Evolutionary conservation across 495 filamentous ascomycete species (phyloP), one percentile per base, ranked within the genome.

Genomic region (Mycothermus thermophilus): DNA sequence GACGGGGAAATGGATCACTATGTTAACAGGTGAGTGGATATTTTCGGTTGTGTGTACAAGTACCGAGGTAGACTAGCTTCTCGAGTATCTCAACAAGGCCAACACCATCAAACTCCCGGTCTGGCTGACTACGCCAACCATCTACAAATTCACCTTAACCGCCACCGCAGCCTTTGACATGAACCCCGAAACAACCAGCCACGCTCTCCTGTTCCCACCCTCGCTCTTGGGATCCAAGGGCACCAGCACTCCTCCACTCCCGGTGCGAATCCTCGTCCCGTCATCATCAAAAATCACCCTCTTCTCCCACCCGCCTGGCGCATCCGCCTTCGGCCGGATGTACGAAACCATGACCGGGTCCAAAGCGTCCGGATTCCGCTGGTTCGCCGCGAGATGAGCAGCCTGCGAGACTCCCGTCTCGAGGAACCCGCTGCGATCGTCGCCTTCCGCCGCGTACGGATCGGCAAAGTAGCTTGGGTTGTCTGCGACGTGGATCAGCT

Each of bases 181-280:
- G 28, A 74, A 69, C 1, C 75, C 72, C 17, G 69, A 72, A 10
- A 70, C 64, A 54, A 73, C 76, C 11, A 77, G 47, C 71, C 67
- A 70, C 5, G 64, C 72, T 33, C 62, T 51, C 27, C 72, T 62
- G 26, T 46, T 41, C 0, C 33, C 41, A 9, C 39, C 48, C 6
- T 44, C 38, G 21, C 21, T 11, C 19, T 13, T 20, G 1, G 62
- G 62, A 38, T 73, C 58, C 40, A 74, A 62, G 0, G 67, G 58
- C 3, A 79, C 55, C 30, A 77, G 36, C 0, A 75, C 62, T 0
- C 70, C 67, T 0, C 66, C 60, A 44, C 67, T 75, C 9, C 59
- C 64, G 11, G 53, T 59, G 16, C 68, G 52, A 39, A 79, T 57
- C 31, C 47, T 52, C 6, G 41, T 55, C 5, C 75, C 72, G 40